Conservation (phyloP, 176 grass and related monocot genomes). For the Triticum timopheevii region DNA sequence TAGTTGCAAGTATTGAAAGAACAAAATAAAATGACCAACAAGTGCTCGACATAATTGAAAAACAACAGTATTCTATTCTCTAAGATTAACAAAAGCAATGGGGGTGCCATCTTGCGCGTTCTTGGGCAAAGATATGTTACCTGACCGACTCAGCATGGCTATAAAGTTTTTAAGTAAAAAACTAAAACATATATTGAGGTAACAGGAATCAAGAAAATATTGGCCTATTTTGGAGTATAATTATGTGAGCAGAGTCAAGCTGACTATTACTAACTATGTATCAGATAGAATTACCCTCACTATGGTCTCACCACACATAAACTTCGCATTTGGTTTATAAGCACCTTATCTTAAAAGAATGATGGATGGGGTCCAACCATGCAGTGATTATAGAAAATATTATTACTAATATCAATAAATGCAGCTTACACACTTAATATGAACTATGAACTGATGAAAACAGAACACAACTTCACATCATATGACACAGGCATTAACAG, state of each 20-base stretch:
- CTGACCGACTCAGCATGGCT: background rate
- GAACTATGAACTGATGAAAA: background rate
- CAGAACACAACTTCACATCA: background rate
- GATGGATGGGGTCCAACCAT: background rate
- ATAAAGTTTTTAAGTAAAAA: background rate
- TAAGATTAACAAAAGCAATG: background rate
- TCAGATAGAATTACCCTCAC: background rate
- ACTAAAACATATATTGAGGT: background rate
- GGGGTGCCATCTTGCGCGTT: background rate
- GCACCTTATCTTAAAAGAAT: background rate
- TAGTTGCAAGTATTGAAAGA: conserved; percentile 6
- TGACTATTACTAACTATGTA: background rate
- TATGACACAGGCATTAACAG: background rate
- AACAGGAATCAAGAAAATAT: background rate
- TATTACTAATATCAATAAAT: background rate
- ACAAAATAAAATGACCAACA: background rate
- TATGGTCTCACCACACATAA: background rate
- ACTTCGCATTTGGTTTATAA: background rate
- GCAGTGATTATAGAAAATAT: background rate
- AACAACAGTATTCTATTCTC: background rate
- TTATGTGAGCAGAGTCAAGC: background rate
- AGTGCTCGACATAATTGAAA: background rate
- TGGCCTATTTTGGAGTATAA: background rate
- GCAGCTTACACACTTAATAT: background rate
- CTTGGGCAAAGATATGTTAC: background rate